Evolutionary conservation across 768 basidiomycete species (phyloP).

Genomic region (Phaeotremella fagi): DNA sequence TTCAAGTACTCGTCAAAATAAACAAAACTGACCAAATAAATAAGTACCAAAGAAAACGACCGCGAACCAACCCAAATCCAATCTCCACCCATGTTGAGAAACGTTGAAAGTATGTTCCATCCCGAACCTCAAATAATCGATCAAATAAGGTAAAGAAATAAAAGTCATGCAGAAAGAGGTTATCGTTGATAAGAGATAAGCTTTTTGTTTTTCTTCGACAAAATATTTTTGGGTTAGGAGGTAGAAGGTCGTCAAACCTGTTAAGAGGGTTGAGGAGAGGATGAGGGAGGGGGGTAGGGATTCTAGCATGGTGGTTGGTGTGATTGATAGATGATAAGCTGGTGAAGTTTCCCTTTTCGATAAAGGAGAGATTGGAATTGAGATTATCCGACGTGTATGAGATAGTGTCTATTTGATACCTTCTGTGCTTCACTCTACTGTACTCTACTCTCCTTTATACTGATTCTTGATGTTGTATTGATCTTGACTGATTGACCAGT

Average conservation of each 20-base stretch:
- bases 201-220: conserved; percentile 50
- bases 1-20: neutral
- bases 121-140: conserved; percentile 35
- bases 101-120: conserved; percentile 41
- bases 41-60: conserved; percentile 54
- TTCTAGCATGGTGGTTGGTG: neutral
- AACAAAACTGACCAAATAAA: conserved; percentile 50
- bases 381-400: too few species aligned
- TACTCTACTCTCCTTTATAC: too few species aligned
- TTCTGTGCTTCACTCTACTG: too few species aligned
- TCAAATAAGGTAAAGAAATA: conserved; percentile 51
- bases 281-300: neutral
- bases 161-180: conserved; percentile 52
- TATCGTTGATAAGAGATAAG: conserved; percentile 55
- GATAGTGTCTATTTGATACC: too few species aligned
- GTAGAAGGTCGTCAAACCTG: conserved; percentile 42
- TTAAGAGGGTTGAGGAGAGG: neutral
- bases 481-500: too few species aligned
- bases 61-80: conserved; percentile 40
- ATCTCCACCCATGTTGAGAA: conserved; percentile 26
- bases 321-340: neutral
- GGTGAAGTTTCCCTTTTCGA: neutral
- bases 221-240: conserved; percentile 29
- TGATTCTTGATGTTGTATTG: too few species aligned
- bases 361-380: neutral